Evolutionary conservation across 164 flowering plant genomes (phyloP).

Genomic region (Stephania cephalantha): DNA sequence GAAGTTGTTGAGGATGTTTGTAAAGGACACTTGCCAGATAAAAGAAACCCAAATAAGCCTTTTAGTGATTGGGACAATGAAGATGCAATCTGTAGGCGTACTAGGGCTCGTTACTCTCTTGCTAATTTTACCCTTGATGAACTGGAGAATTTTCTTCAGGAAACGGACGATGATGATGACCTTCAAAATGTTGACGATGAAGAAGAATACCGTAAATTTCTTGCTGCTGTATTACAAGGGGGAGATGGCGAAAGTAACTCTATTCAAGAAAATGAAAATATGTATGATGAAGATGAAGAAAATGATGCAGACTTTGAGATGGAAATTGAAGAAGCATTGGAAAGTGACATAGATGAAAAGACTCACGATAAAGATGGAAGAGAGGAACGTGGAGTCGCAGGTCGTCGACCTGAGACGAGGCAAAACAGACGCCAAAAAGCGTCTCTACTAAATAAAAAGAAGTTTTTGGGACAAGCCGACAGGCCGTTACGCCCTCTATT

Average conservation of each 20-base stretch:
- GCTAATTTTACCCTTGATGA: constrained; percentile 90
- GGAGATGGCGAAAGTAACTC: constrained; percentile 36
- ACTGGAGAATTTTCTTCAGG: constrained; percentile 93
- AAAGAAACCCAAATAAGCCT: constrained; percentile 17
- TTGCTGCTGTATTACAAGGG: constrained; percentile 72
- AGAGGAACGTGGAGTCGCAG: constrained; percentile 22
- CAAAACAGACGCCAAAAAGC: constrained; percentile 52
- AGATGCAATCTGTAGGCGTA: constrained; percentile 88
- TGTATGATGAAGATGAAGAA: constrained; percentile 77
- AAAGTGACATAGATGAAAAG: constrained; percentile 71
- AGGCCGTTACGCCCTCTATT: constrained; percentile 71
- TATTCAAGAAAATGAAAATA: constrained; percentile 32
- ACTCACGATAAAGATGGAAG: constrained; percentile 13
- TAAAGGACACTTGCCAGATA: constrained; percentile 20
- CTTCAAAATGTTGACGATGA: constrained; percentile 85
- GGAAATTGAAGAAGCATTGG: constrained; percentile 89
- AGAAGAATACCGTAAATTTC: constrained; percentile 87
- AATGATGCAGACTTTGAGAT: constrained; percentile 97
- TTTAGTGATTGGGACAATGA: constrained; percentile 37
- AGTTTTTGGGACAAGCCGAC: constrained; percentile 33
- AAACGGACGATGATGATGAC: constrained; percentile 90
- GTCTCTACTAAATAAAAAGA: constrained; percentile 26
- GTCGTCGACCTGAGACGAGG: constrained; percentile 67
- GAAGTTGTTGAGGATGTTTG: constrained; percentile 23
- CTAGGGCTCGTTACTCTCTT: constrained; percentile 91